These are phyloP conservation scores for Excoecaria agallocha DNA, from an alignment of 345 rosid species.

Conservation along the genomic window DNA sequence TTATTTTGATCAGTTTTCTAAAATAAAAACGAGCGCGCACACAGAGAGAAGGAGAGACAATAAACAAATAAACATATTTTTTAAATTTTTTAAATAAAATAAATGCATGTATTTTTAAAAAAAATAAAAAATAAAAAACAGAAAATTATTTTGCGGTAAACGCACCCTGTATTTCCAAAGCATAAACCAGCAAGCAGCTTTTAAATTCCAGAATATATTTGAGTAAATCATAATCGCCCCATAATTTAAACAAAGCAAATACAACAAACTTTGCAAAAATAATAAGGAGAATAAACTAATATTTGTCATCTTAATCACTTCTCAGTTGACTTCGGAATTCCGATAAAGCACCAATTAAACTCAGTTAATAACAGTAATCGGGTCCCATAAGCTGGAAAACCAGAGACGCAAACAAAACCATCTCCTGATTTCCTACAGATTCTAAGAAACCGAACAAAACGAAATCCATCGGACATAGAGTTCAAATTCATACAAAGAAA, in stretches of 20 bases:
- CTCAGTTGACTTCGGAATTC: not conserved
- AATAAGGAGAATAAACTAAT: not conserved
- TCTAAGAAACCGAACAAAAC: conserved; percentile 17
- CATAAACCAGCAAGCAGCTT: not conserved
- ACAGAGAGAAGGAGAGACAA: too few species aligned
- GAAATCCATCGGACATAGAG: not conserved
- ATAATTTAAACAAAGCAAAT: not conserved
- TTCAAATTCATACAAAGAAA: not conserved
- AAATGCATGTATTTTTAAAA: too few species aligned
- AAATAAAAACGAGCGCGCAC: too few species aligned
- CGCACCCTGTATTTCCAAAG: not conserved
- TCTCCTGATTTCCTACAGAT: not conserved
- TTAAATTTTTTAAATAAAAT: too few species aligned
- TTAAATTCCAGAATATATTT: not conserved
- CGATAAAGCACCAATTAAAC: not conserved
- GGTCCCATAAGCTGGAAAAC: not conserved
- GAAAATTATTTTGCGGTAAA: too few species aligned
- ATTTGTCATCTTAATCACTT: not conserved
- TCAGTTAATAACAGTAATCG: not conserved
- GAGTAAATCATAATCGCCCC: not conserved
- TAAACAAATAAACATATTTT: too few species aligned
- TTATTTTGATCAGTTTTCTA: too few species aligned
- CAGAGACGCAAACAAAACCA: not conserved
- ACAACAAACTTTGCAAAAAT: too few species aligned
- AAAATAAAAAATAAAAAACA: too few species aligned